A percentile compares a stretch with the other conserved stretches of the same genome.
phyloP scores from a whole-genome alignment of 2,329 filamentous ascomycete genomes.

The Fusarium praegraminearum region DNA sequence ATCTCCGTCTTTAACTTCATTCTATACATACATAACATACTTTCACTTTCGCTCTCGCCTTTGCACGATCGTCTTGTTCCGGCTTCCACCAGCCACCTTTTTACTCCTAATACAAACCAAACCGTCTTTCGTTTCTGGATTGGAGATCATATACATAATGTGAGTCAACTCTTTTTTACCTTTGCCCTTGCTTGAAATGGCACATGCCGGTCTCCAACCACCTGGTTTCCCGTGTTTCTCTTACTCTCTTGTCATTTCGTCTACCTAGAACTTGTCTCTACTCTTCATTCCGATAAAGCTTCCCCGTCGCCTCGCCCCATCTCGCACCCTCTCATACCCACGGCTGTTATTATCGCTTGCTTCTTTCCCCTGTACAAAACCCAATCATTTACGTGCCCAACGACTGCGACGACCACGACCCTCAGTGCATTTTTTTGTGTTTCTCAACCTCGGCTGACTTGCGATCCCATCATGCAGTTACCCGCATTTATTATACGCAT shows the following conservation, averaged over 20 bases:
- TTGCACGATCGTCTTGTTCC: slow-evolving; percentile 41
- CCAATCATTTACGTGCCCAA: slow-evolving; percentile 24
- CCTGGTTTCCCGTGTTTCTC: slow-evolving; percentile 34
- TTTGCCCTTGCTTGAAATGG: slow-evolving; percentile 35
- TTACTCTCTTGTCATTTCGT: slow-evolving; percentile 4
- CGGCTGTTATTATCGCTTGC: slow-evolving; percentile 13
- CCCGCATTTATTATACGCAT: slow-evolving; percentile 42
- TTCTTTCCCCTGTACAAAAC: slow-evolving; percentile 8
- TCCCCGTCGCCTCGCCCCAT: neutral
- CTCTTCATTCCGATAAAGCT: slow-evolving; percentile 37
- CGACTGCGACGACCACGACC: slow-evolving; percentile 26
- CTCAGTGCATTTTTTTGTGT: slow-evolving; percentile 22
- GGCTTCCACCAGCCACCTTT: slow-evolving; percentile 44
- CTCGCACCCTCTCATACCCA: slow-evolving; percentile 30
- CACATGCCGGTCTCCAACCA: slow-evolving; percentile 50
- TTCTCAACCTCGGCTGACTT: slow-evolving; percentile 38
- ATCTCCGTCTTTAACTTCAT: slow-evolving; percentile 21
- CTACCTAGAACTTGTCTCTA: slow-evolving; percentile 21
- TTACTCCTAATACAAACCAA: slow-evolving; percentile 45
- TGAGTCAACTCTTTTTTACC: slow-evolving; percentile 51
- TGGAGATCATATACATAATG: slow-evolving; percentile 49
- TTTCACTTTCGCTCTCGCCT: slow-evolving; percentile 39
- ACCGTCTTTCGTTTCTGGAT: slow-evolving; percentile 45
- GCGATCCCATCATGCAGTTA: slow-evolving; percentile 47
- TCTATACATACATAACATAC: slow-evolving; percentile 34